phyloP scores from a whole-genome alignment of 2,329 filamentous ascomycete species.

The Fusarium scirpi region DNA sequence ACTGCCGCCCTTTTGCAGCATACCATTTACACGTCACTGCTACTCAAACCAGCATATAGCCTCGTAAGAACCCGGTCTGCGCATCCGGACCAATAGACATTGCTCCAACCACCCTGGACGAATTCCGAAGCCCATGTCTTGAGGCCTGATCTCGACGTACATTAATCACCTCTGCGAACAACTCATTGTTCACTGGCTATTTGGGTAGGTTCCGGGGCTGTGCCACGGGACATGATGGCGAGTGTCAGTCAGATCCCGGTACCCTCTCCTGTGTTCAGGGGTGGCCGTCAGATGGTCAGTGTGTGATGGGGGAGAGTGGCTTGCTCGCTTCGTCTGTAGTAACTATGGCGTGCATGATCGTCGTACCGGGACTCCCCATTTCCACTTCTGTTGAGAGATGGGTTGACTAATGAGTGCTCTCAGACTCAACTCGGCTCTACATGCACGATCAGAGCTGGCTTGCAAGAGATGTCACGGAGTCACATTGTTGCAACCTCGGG shows the following conservation, averaged over 20 bases:
- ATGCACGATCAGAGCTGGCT: constrained; percentile 27
- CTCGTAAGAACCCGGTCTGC: neutral
- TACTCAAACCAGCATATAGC: neutral
- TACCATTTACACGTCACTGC: neutral
- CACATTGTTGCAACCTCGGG: constrained; percentile 29
- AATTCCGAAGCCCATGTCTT: neutral
- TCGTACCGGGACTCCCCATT: neutral
- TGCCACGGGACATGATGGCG: neutral
- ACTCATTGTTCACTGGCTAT: neutral
- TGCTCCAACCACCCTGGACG: neutral
- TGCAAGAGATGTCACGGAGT: constrained; percentile 14
- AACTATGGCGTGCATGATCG: constrained; percentile 37
- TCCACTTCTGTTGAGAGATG: constrained; percentile 1
- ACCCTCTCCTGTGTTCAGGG: constrained; percentile 15
- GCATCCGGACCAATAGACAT: constrained; percentile 10
- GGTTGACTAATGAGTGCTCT: constrained; percentile 1
- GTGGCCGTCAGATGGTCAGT: constrained; percentile 1
- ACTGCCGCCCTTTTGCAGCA: neutral
- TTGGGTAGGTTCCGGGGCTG: neutral
- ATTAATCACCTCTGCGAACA: neutral
- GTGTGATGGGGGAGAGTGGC: constrained; percentile 3
- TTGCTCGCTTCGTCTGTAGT: constrained; percentile 18
- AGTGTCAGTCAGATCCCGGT: neutral
- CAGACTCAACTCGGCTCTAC: neutral
- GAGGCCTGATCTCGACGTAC: neutral